Evolutionary conservation across 257 asterid genomes (phyloP).

Genomic region (Nicotiana sylvestris): DNA sequence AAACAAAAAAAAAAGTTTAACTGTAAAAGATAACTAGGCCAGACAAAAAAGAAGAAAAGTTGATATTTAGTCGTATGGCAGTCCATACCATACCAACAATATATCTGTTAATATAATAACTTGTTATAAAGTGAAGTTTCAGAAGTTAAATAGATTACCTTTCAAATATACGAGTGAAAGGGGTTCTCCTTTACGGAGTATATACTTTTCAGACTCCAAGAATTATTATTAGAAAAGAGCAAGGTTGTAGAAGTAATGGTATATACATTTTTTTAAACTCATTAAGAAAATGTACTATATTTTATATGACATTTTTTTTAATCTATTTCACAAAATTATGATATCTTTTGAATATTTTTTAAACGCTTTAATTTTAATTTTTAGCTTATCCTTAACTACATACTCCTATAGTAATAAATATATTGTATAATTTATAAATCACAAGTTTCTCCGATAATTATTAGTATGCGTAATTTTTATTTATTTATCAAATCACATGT

Average conservation of each 20-base stretch:
- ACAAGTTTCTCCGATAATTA: too few species aligned
- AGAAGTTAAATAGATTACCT: background rate
- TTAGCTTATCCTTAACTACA: background rate
- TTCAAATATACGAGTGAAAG: background rate
- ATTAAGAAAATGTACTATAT: background rate
- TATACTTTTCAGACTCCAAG: background rate
- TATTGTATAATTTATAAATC: too few species aligned
- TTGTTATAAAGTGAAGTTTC: background rate
- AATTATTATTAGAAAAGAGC: background rate
- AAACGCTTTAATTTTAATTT: background rate
- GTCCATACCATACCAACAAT: background rate
- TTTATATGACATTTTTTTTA: background rate
- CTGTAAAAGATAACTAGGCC: background rate
- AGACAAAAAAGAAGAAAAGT: background rate
- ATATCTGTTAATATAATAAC: background rate
- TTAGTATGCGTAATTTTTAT: too few species aligned
- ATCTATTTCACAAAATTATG: background rate
- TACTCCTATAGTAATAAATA: too few species aligned
- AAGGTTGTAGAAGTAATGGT: too few species aligned
- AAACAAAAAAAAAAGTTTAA: background rate
- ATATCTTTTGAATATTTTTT: background rate
- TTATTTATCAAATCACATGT: too few species aligned
- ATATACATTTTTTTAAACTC: too few species aligned
- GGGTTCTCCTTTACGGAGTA: background rate
- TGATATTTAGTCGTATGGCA: background rate